These are phyloP conservation scores for Myrica gale DNA, from an alignment of 306 rosid species.

Conservation along the genomic window DNA sequence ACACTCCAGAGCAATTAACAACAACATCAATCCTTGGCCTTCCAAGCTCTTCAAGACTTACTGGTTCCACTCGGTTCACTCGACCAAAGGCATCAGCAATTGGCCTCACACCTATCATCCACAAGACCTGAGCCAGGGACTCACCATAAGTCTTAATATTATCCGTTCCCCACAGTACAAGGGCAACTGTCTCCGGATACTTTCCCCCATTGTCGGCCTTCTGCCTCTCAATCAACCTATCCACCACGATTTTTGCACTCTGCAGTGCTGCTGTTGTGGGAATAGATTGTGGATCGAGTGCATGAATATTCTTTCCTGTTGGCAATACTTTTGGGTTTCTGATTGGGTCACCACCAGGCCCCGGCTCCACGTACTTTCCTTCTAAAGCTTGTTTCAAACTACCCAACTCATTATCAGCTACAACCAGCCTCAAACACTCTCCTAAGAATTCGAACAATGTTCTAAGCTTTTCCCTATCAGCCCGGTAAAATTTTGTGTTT, in stretches of 20 bases:
- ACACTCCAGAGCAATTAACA: constrained; percentile 96
- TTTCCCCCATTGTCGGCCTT: constrained; percentile 60
- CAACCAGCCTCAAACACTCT: constrained; percentile 81
- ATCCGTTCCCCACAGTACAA: constrained; percentile 98
- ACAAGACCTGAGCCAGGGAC: constrained; percentile 90
- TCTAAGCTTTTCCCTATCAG: constrained; percentile 81
- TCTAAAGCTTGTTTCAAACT: constrained; percentile 96
- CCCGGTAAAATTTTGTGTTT: constrained; percentile 79
- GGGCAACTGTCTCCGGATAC: constrained; percentile 91
- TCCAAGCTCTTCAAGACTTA: constrained; percentile 92
- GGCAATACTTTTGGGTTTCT: constrained; percentile 92
- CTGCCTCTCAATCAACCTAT: constrained; percentile 62
- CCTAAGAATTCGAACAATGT: constrained; percentile 65
- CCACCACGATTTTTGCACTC: constrained; percentile 68
- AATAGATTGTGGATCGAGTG: constrained; percentile 89
- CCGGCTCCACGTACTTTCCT: constrained; percentile 93
- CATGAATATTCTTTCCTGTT: constrained; percentile 94
- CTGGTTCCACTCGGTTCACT: constrained; percentile 81
- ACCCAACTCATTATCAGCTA: constrained; percentile 89
- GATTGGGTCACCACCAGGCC: constrained; percentile 98
- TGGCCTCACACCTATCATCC: constrained; percentile 95
- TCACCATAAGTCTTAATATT: constrained; percentile 98
- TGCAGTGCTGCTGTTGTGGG: constrained; percentile 94
- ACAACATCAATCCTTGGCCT: constrained; percentile 98
- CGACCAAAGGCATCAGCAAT: constrained; percentile 81